Base-by-base conservation (phyloP, 495 filamentous ascomycete species). In the Ramalina intermedia region DNA sequence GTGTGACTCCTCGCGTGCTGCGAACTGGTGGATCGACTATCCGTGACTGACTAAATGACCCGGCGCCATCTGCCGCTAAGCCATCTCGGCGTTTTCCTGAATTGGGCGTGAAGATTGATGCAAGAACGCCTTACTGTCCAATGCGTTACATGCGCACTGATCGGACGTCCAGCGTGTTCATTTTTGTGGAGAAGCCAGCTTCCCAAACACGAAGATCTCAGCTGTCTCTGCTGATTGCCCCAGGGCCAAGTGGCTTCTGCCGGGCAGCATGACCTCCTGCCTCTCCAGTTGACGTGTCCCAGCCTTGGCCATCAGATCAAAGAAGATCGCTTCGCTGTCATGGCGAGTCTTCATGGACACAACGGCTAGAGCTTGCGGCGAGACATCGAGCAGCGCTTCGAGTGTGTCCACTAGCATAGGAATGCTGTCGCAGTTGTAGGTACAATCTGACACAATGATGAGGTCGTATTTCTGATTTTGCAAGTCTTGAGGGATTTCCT, bases 401-500 rank as follows among this genome's bases (percentile, higher is more conserved):
- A 98, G 67, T 0, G 84, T 85, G 35, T 68, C 65, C 3, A 96
- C 85, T 33, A 98, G 68, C 9, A 78, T 72, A 14, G 83, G 83
- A 35, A 87, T 66, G 40, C 79, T 85, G 60, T 91, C 86, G 29
- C 78, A 71, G 61, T 96, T 98, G 66, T 98, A 98, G 11, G 88
- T 98, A 69, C 91, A 96, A 59, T 98, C 91, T 16, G 87, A 85
- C 1, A 94, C 71, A 5, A 94, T 61, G 20, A 96, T 69, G 29
- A 96, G 56, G 60, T 94, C 82, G 63, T 81, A 79, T 0, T 58
- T 54, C 21, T 61, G 63, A 2, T 65, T 58, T 4, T 69, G 65
- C 16, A 66, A 53, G 14, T 61, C 27, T 2, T 65, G 64, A 7
- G 74, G 63, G 17, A 73, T 66, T 16, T 56, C 33, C 21, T 75